Conservation (phyloP, 148 eudicot genomes). For the Nepenthes gracilis region DNA sequence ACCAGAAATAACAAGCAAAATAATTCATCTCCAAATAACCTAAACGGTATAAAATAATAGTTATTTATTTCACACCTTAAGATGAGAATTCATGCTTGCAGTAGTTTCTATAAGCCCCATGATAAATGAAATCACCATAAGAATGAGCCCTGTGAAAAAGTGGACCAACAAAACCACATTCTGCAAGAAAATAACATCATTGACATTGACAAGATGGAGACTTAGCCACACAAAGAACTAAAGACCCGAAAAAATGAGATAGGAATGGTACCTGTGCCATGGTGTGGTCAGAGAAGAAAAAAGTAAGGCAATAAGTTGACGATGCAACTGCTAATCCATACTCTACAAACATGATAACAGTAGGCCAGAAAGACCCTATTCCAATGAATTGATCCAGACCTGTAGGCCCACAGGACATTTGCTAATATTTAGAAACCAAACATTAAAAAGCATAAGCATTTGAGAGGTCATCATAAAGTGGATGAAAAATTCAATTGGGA, state of each 20-base stretch:
- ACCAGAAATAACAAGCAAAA: too few relatives aligned
- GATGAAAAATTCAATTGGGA: neutral
- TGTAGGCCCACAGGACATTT: slow-evolving; percentile 14
- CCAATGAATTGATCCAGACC: slow-evolving; percentile 94
- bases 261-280: slow-evolving; percentile 67
- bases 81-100: slow-evolving; percentile 52
- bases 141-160: slow-evolving; percentile 85
- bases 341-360: slow-evolving; percentile 55
- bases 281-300: slow-evolving; percentile 82
- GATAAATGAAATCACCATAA: slow-evolving; percentile 85
- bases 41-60: neutral
- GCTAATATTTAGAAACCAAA: neutral
- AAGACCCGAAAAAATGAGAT: slow-evolving; percentile 3
- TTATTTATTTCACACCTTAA: slow-evolving; percentile 46
- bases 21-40: too few relatives aligned
- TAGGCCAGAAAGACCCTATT: slow-evolving; percentile 46
- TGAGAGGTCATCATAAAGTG: neutral
- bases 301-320: slow-evolving; percentile 95
- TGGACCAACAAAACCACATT: slow-evolving; percentile 82
- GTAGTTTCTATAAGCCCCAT: slow-evolving; percentile 86
- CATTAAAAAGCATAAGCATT: neutral
- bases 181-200: slow-evolving; percentile 32
- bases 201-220: slow-evolving; percentile 1
- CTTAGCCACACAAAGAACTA: neutral
- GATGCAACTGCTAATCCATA: slow-evolving; percentile 94